These are phyloP conservation scores for Solanum infundibuliforme DNA, from an alignment of 257 asterid species.

Conservation along the genomic window DNA sequence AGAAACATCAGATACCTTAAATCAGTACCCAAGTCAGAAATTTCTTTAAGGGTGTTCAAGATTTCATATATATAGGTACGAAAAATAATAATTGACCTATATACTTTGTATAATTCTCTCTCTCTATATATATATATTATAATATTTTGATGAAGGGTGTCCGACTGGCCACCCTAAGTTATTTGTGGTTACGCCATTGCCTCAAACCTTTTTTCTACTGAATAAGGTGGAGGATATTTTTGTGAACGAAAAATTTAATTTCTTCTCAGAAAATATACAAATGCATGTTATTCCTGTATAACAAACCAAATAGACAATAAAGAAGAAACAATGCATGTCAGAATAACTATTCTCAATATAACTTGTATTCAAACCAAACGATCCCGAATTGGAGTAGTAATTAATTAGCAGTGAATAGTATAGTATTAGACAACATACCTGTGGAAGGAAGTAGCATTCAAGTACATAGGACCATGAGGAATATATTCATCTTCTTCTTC, in stretches of 20 bases:
- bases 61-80: neutral
- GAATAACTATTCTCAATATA: fast-evolving
- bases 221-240: neutral
- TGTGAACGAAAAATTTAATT: neutral
- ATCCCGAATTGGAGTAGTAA: too few species aligned
- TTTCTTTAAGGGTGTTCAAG: neutral
- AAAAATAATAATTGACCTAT: neutral
- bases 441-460: slow-evolving; percentile 43
- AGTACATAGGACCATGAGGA: slow-evolving; percentile 56
- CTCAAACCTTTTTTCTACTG: neutral
- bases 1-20: neutral
- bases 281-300: neutral
- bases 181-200: neutral
- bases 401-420: neutral
- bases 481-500: slow-evolving; percentile 19
- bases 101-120: too few species aligned
- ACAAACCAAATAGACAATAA: neutral
- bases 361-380: neutral
- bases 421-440: slow-evolving; percentile 19
- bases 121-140: too few species aligned
- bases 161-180: neutral
- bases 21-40: too few species aligned
- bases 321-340: fast-evolving
- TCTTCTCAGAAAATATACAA: neutral
- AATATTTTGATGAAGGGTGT: neutral